Evolutionary conservation across 345 rosid genomes (phyloP).

Genomic region (Lepidium africanum): DNA sequence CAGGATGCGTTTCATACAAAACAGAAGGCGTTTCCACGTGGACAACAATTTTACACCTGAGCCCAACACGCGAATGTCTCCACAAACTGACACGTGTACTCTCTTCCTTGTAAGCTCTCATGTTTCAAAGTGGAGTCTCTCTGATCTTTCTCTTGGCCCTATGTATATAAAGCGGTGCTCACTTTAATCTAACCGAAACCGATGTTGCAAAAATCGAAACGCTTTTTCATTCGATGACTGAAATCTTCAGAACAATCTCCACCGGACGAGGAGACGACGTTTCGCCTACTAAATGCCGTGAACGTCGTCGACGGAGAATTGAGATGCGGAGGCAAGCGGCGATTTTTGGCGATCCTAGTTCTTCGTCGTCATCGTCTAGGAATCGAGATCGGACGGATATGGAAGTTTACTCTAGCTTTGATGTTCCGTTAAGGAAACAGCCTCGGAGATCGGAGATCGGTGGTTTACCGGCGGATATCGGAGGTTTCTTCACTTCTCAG

Average conservation of each 20-base stretch:
- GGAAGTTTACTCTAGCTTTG: constrained; percentile 3
- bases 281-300: constrained; percentile 30
- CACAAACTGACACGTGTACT: background rate
- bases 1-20: background rate
- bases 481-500: background rate
- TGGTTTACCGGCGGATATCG: background rate
- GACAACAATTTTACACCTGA: constrained; percentile 23
- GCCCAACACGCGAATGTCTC: constrained; percentile 16
- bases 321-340: constrained; percentile 49
- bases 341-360: constrained; percentile 3
- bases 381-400: constrained; percentile 9
- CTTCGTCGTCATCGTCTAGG: background rate
- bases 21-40: constrained; percentile 14
- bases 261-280: constrained; percentile 22
- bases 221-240: constrained; percentile 7
- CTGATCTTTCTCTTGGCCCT: background rate
- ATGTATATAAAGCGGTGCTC: constrained; percentile 15
- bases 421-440: constrained; percentile 23
- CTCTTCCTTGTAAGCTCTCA: constrained; percentile 17
- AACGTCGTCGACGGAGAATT: constrained; percentile 30
- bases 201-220: background rate
- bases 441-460: constrained; percentile 8
- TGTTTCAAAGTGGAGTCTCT: background rate
- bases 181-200: background rate
- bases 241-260: constrained; percentile 12